Conservation (phyloP, 352 stramenopile genomes). For the Pythium rishiriense region DNA sequence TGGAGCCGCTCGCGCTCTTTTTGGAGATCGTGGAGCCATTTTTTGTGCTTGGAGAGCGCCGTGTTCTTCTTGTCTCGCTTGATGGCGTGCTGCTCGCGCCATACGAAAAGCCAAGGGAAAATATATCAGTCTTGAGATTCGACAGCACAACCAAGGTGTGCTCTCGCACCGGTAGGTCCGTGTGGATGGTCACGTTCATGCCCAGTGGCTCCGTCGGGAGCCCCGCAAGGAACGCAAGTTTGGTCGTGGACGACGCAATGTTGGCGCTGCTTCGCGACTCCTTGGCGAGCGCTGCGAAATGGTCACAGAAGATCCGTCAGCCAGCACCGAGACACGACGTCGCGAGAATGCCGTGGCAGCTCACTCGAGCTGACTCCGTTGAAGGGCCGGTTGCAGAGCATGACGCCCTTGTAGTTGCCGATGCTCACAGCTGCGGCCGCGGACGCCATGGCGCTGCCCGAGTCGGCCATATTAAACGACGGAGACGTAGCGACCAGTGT, state of each 20-base stretch:
- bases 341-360: constrained; percentile 4
- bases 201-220: constrained; percentile 69
- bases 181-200: constrained; percentile 81
- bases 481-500: too few relatives aligned
- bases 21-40: constrained; percentile 93
- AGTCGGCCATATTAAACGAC: constrained; percentile 25
- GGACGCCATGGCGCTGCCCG: constrained; percentile 23
- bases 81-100: constrained; percentile 53
- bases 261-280: constrained; percentile 41
- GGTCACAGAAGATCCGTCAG: not conserved
- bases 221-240: constrained; percentile 70
- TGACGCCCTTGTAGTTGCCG: constrained; percentile 95
- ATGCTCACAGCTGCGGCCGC: constrained; percentile 74
- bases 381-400: constrained; percentile 95
- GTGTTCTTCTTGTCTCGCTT: constrained; percentile 91
- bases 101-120: constrained; percentile 1
- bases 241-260: constrained; percentile 51
- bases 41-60: constrained; percentile 91
- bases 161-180: constrained; percentile 60
- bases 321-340: not conserved
- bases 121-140: constrained; percentile 3
- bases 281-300: constrained; percentile 50
- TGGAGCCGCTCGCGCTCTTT: constrained; percentile 87
- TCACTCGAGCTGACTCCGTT: constrained; percentile 82
- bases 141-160: too few relatives aligned